phyloP scores from a whole-genome alignment of 371 early-diverging fungal genomes.

The Syncephalastrum racemosum region DNA sequence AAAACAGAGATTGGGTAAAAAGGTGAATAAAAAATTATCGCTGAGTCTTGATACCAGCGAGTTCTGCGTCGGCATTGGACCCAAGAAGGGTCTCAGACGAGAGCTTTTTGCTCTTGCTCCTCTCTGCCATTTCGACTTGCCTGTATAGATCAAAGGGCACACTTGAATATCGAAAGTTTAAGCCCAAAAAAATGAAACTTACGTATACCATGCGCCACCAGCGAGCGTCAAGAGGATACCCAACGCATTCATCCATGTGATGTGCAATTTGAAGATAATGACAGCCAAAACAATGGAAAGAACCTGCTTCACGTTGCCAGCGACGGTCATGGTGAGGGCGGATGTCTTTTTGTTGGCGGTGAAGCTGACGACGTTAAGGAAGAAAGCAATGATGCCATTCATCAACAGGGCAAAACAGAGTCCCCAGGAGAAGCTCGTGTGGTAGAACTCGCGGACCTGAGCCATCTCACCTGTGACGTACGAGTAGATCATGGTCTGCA shows the following conservation, averaged over 20 bases:
- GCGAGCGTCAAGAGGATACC: slow-evolving; percentile 78
- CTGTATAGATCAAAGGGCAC: neutral
- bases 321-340: slow-evolving; percentile 87
- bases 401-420: slow-evolving; percentile 60
- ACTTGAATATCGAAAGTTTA: neutral
- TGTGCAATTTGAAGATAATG: slow-evolving; percentile 67
- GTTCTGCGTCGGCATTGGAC: slow-evolving; percentile 1
- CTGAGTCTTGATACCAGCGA: slow-evolving; percentile 12
- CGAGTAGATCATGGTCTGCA: slow-evolving; percentile 71
- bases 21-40: slow-evolving; percentile 1
- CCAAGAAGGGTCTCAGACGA: slow-evolving; percentile 8
- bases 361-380: slow-evolving; percentile 80
- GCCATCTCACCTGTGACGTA: slow-evolving; percentile 71
- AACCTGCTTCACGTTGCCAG: slow-evolving; percentile 90
- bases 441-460: slow-evolving; percentile 48
- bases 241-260: slow-evolving; percentile 65
- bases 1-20: neutral
- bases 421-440: slow-evolving; percentile 40
- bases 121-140: slow-evolving; percentile 13
- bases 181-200: slow-evolving; percentile 16
- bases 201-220: slow-evolving; percentile 73
- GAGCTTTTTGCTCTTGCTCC: slow-evolving; percentile 12
- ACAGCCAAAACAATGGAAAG: slow-evolving; percentile 79
- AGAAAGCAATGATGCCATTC: slow-evolving; percentile 85
- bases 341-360: slow-evolving; percentile 84